A percentile compares a stretch with the other conserved stretches of the same genome.
Evolutionary conservation across 1,284 basidiomycete genomes (phyloP).

Genomic region (Moesziomyces sp.): DNA sequence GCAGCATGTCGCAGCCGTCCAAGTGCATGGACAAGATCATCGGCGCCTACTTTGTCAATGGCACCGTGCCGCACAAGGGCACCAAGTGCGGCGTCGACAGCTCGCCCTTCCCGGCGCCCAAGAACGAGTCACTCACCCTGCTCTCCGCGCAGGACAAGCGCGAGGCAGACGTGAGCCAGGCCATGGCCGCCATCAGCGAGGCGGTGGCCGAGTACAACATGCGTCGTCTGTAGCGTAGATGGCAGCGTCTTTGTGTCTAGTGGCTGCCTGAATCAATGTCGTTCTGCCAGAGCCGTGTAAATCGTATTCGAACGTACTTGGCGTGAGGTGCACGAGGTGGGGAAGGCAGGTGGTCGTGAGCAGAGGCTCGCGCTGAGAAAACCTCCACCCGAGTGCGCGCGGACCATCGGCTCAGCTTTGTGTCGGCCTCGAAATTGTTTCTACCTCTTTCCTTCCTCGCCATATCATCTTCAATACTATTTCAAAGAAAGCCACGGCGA

Average conservation of each 20-base stretch:
- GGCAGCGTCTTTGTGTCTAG: not conserved
- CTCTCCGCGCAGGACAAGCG: slow-evolving; percentile 21
- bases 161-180: slow-evolving; percentile 18
- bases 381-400: slow-evolving; percentile 22
- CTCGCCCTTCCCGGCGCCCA: slow-evolving; percentile 36
- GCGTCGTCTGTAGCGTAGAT: slow-evolving; percentile 10
- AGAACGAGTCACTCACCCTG: slow-evolving; percentile 12
- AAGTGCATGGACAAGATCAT: slow-evolving; percentile 51
- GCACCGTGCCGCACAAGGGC: slow-evolving; percentile 43
- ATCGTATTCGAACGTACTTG: too few relatives aligned
- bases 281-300: not conserved
- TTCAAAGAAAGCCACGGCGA: too few relatives aligned
- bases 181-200: slow-evolving; percentile 31
- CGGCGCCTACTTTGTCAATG: slow-evolving; percentile 50
- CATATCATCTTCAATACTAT: too few relatives aligned
- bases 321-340: not conserved
- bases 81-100: slow-evolving; percentile 39
- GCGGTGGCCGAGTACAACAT: slow-evolving; percentile 25
- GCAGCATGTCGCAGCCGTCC: slow-evolving; percentile 41
- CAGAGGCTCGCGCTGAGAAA: not conserved
- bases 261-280: not conserved
- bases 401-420: not conserved
- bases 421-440: too few relatives aligned
- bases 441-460: too few relatives aligned
- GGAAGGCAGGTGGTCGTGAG: not conserved